A percentile compares a stretch with the other conserved stretches of the same genome.
These are phyloP conservation scores for Colletotrichum sp. DNA, from an alignment of 2,329 filamentous ascomycete genomes.

Conservation along the genomic window DNA sequence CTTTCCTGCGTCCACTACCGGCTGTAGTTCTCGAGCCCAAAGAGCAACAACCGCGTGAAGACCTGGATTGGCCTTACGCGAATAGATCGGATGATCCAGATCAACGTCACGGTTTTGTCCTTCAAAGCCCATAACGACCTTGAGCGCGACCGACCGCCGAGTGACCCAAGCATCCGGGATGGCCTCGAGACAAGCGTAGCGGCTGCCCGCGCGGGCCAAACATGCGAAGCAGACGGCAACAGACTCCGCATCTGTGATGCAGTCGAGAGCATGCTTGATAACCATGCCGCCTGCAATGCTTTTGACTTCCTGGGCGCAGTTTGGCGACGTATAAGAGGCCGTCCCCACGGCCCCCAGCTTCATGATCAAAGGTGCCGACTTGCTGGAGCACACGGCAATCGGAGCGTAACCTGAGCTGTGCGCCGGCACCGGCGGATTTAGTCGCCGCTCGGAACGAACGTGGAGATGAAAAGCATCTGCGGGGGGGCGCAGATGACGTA, in stretches of 20 bases:
- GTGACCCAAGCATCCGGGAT: constrained; percentile 24
- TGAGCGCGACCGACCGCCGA: constrained; percentile 24
- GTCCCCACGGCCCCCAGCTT: constrained; percentile 26
- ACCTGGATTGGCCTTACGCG: neutral
- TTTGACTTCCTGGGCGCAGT: constrained; percentile 19
- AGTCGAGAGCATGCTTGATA: constrained; percentile 32
- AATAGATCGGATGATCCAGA: neutral
- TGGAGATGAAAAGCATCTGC: neutral
- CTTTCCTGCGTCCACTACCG: neutral
- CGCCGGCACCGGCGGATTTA: neutral
- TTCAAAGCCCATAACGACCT: constrained; percentile 28
- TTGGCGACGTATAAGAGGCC: constrained; percentile 25
- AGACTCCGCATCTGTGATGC: constrained; percentile 33
- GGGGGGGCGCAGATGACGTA: neutral
- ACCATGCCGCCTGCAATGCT: constrained; percentile 1
- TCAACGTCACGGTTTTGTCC: neutral
- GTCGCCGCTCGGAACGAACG: neutral
- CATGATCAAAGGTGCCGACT: constrained; percentile 21
- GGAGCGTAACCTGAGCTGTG: constrained; percentile 21
- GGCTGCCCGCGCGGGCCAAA: constrained; percentile 30
- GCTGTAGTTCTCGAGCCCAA: constrained; percentile 12
- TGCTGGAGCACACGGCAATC: constrained; percentile 22
- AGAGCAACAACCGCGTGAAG: neutral
- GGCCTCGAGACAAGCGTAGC: constrained; percentile 35
- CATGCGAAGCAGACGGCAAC: constrained; percentile 28